These are phyloP conservation scores for Penicillium sp. DNA, from an alignment of 2,329 filamentous ascomycete genomes.

Conservation along the genomic window DNA sequence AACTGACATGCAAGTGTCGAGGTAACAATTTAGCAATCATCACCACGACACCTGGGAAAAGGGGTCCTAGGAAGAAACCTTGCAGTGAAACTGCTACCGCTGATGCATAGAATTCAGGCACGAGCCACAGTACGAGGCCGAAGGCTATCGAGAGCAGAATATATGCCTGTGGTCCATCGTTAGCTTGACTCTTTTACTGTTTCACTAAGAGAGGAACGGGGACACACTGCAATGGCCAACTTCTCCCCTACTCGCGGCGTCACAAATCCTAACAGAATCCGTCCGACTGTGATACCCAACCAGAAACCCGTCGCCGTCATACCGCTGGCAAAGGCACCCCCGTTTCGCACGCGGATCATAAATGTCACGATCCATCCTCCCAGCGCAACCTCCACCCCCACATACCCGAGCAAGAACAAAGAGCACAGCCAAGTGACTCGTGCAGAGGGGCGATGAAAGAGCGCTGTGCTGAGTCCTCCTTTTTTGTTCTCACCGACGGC, in stretches of 20 bases:
- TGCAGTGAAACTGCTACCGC: slow-evolving; percentile 72
- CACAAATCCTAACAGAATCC: slow-evolving; percentile 74
- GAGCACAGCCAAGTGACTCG: slow-evolving; percentile 43
- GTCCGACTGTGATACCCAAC: slow-evolving; percentile 77
- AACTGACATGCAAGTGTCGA: slow-evolving; percentile 73
- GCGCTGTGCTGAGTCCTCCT: slow-evolving; percentile 23
- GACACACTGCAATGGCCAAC: slow-evolving; percentile 55
- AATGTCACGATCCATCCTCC: slow-evolving; percentile 85
- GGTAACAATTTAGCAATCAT: slow-evolving; percentile 76
- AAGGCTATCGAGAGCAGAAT: slow-evolving; percentile 66
- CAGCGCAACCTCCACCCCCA: slow-evolving; percentile 72
- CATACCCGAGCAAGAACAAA: slow-evolving; percentile 76
- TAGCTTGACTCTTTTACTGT: too few relatives aligned
- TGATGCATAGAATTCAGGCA: slow-evolving; percentile 75
- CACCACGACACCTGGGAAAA: slow-evolving; percentile 77
- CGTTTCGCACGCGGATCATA: slow-evolving; percentile 78
- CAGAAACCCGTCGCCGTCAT: slow-evolving; percentile 82
- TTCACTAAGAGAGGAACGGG: neutral
- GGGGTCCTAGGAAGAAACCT: slow-evolving; percentile 78
- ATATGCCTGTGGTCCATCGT: slow-evolving; percentile 53
- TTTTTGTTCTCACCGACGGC: slow-evolving; percentile 17
- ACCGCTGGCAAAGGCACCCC: slow-evolving; percentile 71
- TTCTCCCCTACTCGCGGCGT: slow-evolving; percentile 73
- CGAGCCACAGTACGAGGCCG: slow-evolving; percentile 78
- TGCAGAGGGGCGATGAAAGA: slow-evolving; percentile 27